Evolutionary conservation across 78 protist species (phyloP), one percentile per base, ranked within the genome.

Genomic region (Tieghemostelium lacteum): DNA sequence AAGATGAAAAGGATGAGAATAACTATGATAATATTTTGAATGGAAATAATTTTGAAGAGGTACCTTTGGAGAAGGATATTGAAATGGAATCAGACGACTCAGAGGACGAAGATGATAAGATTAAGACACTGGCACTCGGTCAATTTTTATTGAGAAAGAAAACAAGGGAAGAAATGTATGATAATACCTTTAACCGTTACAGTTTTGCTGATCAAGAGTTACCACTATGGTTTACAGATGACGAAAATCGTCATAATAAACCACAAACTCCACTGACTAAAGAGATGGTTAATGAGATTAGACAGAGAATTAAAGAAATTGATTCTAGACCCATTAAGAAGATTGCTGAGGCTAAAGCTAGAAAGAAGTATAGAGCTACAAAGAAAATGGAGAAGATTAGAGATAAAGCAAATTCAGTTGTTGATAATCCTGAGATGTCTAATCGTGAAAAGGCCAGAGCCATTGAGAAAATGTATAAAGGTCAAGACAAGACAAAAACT

Each of bases 271-370:
- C 99, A 45, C 34, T 95, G 45, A 96, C 98, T n/a, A 94, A 76
- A 60, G 97, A 75, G 26, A 91, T 92, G 69, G 77, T 97, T 10
- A 89, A 83, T 26, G 94, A 60, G 31, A 69, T 94, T 55, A 95
- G 61, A 85, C 74, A 86, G 34, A 49, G 76, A 34, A 86, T 96
- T 22, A 55, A 61, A 63, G 98, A 74, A 20, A 65, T 96, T 65
- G 85, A 95, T 73, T 89, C 95, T 7, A 45, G 97, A 28, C 97
- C 99, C 16, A 93, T 88, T 73, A 96, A 96, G 94, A 97, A 96
- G 93, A 97, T 97, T 29, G 94, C 93, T 1, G 99, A 98, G 85
- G 99, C 99, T 58, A 95, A 94, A 73, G 97, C 96, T 24, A 66
- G 99, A 28, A 95, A 97, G 95, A 73, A 74, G 67, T 20, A 14